Evolutionary conservation across 768 basidiomycete genomes (phyloP).

Genomic region (Boletus pseudopeckii): DNA sequence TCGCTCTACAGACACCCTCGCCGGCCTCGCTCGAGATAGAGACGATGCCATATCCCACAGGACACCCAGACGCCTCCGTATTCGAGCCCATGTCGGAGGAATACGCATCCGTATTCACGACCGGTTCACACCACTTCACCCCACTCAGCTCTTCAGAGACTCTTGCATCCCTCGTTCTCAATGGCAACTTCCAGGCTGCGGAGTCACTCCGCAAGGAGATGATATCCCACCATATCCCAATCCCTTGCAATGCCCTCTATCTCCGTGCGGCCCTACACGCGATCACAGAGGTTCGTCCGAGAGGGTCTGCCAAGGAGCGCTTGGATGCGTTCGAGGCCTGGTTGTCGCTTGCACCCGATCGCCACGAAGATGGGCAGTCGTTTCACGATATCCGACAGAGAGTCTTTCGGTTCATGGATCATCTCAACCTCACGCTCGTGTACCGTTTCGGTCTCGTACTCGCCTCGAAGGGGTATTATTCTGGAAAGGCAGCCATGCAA

Average conservation of each 20-base stretch:
- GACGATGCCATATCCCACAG: constrained; percentile 33
- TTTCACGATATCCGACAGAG: constrained; percentile 33
- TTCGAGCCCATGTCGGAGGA: constrained; percentile 38
- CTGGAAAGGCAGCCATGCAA: constrained; percentile 15
- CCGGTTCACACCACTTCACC: constrained; percentile 6
- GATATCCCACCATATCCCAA: constrained; percentile 33
- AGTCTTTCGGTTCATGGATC: constrained; percentile 28
- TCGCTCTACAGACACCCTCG: constrained; percentile 29
- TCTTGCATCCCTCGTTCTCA: constrained; percentile 22
- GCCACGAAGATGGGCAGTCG: constrained; percentile 11
- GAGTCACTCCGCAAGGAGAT: constrained; percentile 40
- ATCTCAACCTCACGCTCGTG: constrained; percentile 36
- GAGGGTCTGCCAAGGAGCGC: constrained; percentile 18
- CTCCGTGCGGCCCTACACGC: constrained; percentile 35
- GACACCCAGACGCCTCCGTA: constrained; percentile 30
- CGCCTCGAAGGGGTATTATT: constrained; percentile 46
- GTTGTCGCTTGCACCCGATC: constrained; percentile 42
- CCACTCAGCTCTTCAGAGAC: constrained; percentile 26
- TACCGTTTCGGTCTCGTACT: constrained; percentile 41
- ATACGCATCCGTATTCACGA: constrained; percentile 23
- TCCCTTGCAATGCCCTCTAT: constrained; percentile 37
- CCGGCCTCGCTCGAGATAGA: constrained; percentile 36
- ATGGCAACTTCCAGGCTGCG: constrained; percentile 27
- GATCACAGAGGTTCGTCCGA: constrained; percentile 20
- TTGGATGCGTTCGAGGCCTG: constrained; percentile 36